A percentile compares a stretch with the other conserved stretches of the same genome.
Conservation (phyloP, 768 basidiomycete genomes). For the Mycena metata region DNA sequence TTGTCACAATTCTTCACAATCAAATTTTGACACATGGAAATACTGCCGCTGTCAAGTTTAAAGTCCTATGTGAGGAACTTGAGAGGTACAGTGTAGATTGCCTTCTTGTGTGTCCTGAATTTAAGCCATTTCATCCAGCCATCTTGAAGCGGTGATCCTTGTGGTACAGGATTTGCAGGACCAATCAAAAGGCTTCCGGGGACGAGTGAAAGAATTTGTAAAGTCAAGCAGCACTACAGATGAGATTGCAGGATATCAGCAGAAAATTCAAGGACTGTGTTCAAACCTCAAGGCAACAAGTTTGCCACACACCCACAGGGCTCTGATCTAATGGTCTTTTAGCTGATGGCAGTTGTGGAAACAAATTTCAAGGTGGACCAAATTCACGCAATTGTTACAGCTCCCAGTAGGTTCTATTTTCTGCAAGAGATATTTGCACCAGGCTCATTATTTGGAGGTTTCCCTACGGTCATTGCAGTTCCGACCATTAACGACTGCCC, state of each 20-base stretch:
- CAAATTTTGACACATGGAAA: no score
- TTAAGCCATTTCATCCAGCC: background rate
- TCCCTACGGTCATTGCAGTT: background rate
- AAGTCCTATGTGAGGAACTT: constrained; percentile 24
- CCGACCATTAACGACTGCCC: constrained; percentile 16
- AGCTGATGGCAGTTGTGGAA: constrained; percentile 10
- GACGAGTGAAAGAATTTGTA: constrained; percentile 10
- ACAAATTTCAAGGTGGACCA: constrained; percentile 11
- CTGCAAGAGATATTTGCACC: no score
- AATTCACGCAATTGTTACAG: background rate
- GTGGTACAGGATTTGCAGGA: background rate
- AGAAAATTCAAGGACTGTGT: background rate
- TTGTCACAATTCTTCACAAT: no score
- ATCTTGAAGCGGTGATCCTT: background rate
- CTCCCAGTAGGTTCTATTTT: background rate
- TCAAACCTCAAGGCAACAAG: constrained; percentile 6
- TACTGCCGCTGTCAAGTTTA: no score
- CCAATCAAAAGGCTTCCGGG: background rate
- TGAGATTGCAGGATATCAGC: background rate
- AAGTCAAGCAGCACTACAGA: background rate
- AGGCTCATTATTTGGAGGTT: background rate
- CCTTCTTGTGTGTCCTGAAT: background rate
- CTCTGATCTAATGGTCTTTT: background rate
- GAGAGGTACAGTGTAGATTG: constrained; percentile 1
- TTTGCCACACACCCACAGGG: no score